Evolutionary conservation across 805 yeast genomes (phyloP).

Genomic region (Saccharomycopsis sp.): DNA sequence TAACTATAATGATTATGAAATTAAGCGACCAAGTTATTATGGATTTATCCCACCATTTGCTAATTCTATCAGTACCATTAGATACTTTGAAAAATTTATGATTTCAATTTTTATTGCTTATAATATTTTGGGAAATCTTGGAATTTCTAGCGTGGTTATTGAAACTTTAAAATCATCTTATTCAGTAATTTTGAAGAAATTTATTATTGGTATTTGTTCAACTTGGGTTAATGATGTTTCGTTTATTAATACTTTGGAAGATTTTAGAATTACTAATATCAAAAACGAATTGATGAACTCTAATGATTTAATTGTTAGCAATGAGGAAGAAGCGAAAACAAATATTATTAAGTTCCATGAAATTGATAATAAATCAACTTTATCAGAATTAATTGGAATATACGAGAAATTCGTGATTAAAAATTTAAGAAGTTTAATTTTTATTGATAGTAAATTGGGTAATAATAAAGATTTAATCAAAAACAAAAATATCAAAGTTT

Average conservation of each 20-base stretch:
- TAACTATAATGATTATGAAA: conserved; percentile 18
- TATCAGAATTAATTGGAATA: conserved; percentile 28
- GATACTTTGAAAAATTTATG: conserved; percentile 39
- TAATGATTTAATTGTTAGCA: conserved; percentile 12
- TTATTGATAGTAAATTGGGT: conserved; percentile 13
- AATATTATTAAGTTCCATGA: conserved; percentile 18
- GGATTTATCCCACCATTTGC: conserved; percentile 58
- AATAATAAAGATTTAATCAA: conserved; percentile 14
- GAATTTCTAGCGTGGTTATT: conserved; percentile 26
- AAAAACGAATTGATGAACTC: conserved; percentile 13
- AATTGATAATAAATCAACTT: conserved; percentile 26
- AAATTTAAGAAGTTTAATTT: conserved; percentile 21
- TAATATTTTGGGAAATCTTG: conserved; percentile 34
- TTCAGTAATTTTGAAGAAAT: conserved; percentile 30
- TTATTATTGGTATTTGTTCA: conserved; percentile 37
- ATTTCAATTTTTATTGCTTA: conserved; percentile 32
- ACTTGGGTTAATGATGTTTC: conserved; percentile 43
- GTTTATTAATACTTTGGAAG: conserved; percentile 28
- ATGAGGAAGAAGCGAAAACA: conserved; percentile 10
- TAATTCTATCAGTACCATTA: conserved; percentile 49
- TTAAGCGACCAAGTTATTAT: conserved; percentile 27
- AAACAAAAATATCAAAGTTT: conserved; percentile 15
- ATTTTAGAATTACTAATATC: conserved; percentile 24
- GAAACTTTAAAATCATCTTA: conserved; percentile 29
- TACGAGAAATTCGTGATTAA: conserved; percentile 30